phyloP scores from a whole-genome alignment of 192 early-diverging fungal species.

The Rhizophagus clarus region DNA sequence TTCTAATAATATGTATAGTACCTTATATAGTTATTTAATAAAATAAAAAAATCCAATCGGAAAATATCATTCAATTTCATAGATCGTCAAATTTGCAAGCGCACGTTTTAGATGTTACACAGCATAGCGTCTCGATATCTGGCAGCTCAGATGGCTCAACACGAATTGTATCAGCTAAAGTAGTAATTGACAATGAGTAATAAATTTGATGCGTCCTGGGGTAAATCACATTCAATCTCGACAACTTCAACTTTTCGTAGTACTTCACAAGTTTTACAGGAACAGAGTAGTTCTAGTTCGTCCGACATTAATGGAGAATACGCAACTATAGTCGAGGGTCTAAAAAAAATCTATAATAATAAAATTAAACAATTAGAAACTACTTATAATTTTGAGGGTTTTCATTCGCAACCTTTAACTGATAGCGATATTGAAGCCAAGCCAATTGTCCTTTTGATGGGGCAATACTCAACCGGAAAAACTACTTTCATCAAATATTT shows the following conservation, averaged over 20 bases:
- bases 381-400: conserved; percentile 77
- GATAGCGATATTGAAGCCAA: conserved; percentile 83
- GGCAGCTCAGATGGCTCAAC: too few species aligned
- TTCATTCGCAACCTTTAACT: conserved; percentile 79
- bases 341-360: conserved; percentile 69
- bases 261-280: not conserved
- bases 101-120: too few species aligned
- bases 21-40: too few species aligned
- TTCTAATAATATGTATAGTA: too few species aligned
- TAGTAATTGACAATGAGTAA: not conserved
- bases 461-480: conserved; percentile 88
- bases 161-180: too few species aligned
- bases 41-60: not conserved
- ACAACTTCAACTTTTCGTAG: not conserved
- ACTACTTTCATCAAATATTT: conserved; percentile 83
- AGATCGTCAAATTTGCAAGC: too few species aligned
- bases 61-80: not conserved
- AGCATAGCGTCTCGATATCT: too few species aligned
- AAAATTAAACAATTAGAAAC: conserved; percentile 77
- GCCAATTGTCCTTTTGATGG: conserved; percentile 84
- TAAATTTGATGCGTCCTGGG: not conserved
- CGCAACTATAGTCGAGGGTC: conserved; percentile 56
- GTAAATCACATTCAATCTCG: not conserved
- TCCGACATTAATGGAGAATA: conserved; percentile 52
- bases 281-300: not conserved